Conservation (phyloP, 257 asterid species). For the Primulina huaijiensis region DNA sequence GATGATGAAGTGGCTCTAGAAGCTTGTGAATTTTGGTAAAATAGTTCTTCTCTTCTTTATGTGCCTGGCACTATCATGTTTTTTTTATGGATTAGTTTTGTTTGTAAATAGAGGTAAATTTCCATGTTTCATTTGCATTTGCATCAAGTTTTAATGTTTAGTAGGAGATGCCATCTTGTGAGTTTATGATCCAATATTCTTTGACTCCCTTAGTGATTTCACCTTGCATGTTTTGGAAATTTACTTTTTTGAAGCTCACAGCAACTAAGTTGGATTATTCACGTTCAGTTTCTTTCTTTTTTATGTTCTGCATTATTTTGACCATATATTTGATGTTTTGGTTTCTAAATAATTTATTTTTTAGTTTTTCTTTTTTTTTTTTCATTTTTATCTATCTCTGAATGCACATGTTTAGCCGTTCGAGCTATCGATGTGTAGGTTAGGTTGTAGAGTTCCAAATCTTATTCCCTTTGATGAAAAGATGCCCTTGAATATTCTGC, state of each 20-base stretch:
- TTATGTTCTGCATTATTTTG: not conserved
- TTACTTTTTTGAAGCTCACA: not conserved
- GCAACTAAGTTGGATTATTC: not conserved
- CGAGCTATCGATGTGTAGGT: not conserved
- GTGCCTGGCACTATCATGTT: constrained; percentile 5
- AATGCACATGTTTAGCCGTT: not conserved
- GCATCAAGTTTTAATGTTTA: not conserved
- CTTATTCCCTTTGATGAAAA: not conserved
- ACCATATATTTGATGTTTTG: not conserved
- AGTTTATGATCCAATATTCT: not conserved
- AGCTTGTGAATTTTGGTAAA: constrained; percentile 98
- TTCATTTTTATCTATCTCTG: not conserved
- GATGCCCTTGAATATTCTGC: constrained; percentile 3
- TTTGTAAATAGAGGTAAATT: not conserved
- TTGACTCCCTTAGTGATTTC: not conserved
- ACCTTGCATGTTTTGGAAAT: not conserved
- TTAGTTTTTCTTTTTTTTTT: not conserved
- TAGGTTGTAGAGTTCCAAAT: constrained; percentile 4
- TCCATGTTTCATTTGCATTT: not conserved
- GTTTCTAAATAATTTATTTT: not conserved
- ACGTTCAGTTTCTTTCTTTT: not conserved
- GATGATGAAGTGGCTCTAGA: constrained; percentile 97
- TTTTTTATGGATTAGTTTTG: constrained; percentile 13
- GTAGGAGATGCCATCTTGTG: constrained; percentile 12
- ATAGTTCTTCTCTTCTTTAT: constrained; percentile 2